Evolutionary conservation across 2,329 filamentous ascomycete species (phyloP).

Genomic region (Pseudogymnoascus sp.): DNA sequence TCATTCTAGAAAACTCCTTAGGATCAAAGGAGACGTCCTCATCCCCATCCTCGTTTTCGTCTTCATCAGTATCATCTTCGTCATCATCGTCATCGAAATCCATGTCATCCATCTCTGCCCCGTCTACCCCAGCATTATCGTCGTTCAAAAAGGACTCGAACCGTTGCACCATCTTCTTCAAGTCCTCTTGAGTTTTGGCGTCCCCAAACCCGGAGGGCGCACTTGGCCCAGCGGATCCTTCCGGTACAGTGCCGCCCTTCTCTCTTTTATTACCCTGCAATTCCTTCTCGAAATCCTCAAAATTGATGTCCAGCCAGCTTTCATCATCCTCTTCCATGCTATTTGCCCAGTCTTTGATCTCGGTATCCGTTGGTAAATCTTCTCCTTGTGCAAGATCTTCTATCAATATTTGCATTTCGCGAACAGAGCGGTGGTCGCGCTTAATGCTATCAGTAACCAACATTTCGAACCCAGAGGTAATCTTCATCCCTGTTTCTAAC

Average conservation of each 20-base stretch:
- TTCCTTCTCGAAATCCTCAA: slow-evolving; percentile 78
- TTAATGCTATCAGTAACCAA: slow-evolving; percentile 59
- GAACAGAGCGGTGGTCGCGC: slow-evolving; percentile 56
- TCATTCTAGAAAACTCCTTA: slow-evolving; percentile 73
- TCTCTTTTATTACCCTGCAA: slow-evolving; percentile 45
- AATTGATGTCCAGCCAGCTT: slow-evolving; percentile 86
- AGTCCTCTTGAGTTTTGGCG: slow-evolving; percentile 58
- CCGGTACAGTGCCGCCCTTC: slow-evolving; percentile 26
- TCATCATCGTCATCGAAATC: slow-evolving; percentile 46
- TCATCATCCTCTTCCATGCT: slow-evolving; percentile 66
- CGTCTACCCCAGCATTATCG: slow-evolving; percentile 70
- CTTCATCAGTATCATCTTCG: slow-evolving; percentile 43
- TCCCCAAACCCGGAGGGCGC: slow-evolving; percentile 50
- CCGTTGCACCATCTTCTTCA: slow-evolving; percentile 85
- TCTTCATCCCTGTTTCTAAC: slow-evolving; percentile 73
- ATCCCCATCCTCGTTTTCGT: slow-evolving; percentile 56
- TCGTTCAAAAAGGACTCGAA: slow-evolving; percentile 90
- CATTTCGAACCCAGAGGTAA: slow-evolving; percentile 87
- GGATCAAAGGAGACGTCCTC: slow-evolving; percentile 66
- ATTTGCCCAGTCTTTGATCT: slow-evolving; percentile 63
- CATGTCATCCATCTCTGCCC: slow-evolving; percentile 64
- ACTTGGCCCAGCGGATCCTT: slow-evolving; percentile 24
- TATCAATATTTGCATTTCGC: slow-evolving; percentile 68
- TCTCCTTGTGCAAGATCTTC: slow-evolving; percentile 55
- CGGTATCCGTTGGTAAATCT: slow-evolving; percentile 64